Evolutionary conservation across 768 basidiomycete species (phyloP), one percentile per base, ranked within the genome.

Genomic region (Vishniacozyma victoriae): DNA sequence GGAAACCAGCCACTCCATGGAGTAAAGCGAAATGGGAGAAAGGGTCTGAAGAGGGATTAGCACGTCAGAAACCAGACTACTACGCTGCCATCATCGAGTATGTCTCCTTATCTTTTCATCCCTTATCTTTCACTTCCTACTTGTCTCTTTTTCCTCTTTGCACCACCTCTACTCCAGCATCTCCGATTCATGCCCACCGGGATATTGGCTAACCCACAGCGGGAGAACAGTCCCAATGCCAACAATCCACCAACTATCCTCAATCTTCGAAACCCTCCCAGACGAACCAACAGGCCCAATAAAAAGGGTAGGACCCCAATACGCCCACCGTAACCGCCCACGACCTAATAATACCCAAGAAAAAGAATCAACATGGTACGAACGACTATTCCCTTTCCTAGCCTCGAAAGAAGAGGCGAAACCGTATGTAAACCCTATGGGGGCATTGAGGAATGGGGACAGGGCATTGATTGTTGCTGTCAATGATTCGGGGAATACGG

Each of bases 51-150:
- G 66, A 88, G 84, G 74, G 84, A 81, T 0, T 72, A 19, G 73
- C 79, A 1, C 86, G 85, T 4, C 82, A 84, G 5, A 76, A 78
- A 1, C 89, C 92, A 2, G 89, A 95, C 70, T 97, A 89, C 71
- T 78, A 82, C 42, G 73, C 95, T 16, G 86, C 87, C 1, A 85
- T 92, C 2, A 77, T 96, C 48, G 81, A 92, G 91, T 93, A 55
- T 59, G 82, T 74, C 14, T 35, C 50, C 16, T 24, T 16, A 44
- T 1, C 23, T n/a, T 20, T 12, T 36, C 35, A 19, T 23, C 37
- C 31, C 35, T 14, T 19, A 25, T 35, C 11, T 31, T 19, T 25
- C 14, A 23, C 3, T 44, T 9, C 18, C 15, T 44, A 12, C 29
- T 11, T 20, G 20, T 20, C 14, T 19, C 19, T 15, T 35, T 5